These are phyloP conservation scores for Orbilia brochopaga DNA, from an alignment of 2,329 filamentous ascomycete species.

Conservation along the genomic window DNA sequence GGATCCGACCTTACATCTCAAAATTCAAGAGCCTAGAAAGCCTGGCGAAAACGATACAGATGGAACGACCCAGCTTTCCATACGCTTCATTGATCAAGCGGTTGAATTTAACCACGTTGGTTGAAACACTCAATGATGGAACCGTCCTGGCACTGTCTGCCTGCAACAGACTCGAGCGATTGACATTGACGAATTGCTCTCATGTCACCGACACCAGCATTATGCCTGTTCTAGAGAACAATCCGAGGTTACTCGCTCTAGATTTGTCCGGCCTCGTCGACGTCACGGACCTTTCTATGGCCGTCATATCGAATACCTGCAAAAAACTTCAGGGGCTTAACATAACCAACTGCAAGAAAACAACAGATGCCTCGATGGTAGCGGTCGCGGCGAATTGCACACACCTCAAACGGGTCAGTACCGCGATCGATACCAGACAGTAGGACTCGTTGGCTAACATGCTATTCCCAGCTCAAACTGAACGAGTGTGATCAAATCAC, in stretches of 20 bases:
- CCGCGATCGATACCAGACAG: background rate
- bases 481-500: slow-evolving; percentile 88
- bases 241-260: slow-evolving; percentile 80
- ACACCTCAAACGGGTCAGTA: slow-evolving; percentile 67
- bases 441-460: slow-evolving; percentile 55
- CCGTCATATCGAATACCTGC: slow-evolving; percentile 79
- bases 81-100: slow-evolving; percentile 91
- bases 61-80: slow-evolving; percentile 77
- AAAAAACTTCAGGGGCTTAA: slow-evolving; percentile 88
- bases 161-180: slow-evolving; percentile 88
- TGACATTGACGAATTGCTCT: slow-evolving; percentile 89
- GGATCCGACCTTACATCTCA: slow-evolving; percentile 91
- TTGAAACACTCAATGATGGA: slow-evolving; percentile 80
- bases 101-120: slow-evolving; percentile 83
- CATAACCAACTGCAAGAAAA: slow-evolving; percentile 80
- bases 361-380: slow-evolving; percentile 85
- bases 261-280: slow-evolving; percentile 83
- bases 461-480: slow-evolving; percentile 74
- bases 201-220: slow-evolving; percentile 84
- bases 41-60: slow-evolving; percentile 78
- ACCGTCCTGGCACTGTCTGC: slow-evolving; percentile 79
- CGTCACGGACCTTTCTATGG: slow-evolving; percentile 81
- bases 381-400: slow-evolving; percentile 79
- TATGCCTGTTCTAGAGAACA: slow-evolving; percentile 77
- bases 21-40: slow-evolving; percentile 80